phyloP scores from a whole-genome alignment of 345 rosid species.

The Xanthoceras sorbifolium region DNA sequence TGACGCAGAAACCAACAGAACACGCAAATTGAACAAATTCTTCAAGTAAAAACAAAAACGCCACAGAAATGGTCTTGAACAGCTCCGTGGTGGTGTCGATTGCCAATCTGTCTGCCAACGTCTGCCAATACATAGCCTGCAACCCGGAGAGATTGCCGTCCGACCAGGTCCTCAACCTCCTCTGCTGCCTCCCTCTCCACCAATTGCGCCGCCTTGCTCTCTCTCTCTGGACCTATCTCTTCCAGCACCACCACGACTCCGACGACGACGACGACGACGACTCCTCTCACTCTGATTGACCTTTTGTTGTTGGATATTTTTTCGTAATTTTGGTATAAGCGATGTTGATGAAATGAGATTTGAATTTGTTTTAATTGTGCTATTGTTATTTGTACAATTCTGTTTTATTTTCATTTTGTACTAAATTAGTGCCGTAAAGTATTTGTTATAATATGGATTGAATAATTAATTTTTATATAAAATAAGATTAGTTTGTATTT shows the following conservation, averaged over 20 bases:
- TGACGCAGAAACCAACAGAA: neutral
- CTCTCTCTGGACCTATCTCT: constrained; percentile 60
- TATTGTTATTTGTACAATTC: no score
- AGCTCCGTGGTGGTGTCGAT: constrained; percentile 58
- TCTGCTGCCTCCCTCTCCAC: constrained; percentile 66
- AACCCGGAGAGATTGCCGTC: constrained; percentile 73
- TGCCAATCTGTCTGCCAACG: constrained; percentile 65
- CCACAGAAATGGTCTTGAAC: constrained; percentile 64
- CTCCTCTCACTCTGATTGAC: constrained; percentile 43
- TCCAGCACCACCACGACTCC: constrained; percentile 42
- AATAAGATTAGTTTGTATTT: no score
- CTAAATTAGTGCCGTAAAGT: no score
- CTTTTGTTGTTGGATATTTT: no score
- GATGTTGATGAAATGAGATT: no score
- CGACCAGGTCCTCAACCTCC: constrained; percentile 60
- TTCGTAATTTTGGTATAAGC: no score
- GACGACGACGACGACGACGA: constrained; percentile 21
- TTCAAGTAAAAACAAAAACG: neutral
- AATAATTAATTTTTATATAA: no score
- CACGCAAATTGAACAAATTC: neutral
- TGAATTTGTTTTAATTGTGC: no score
- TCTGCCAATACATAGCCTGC: constrained; percentile 86
- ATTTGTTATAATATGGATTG: no score
- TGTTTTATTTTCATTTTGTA: no score
- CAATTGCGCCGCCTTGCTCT: constrained; percentile 62